Base-by-base conservation (phyloP, 139 green algal species). In the Marvania coccoides region DNA sequence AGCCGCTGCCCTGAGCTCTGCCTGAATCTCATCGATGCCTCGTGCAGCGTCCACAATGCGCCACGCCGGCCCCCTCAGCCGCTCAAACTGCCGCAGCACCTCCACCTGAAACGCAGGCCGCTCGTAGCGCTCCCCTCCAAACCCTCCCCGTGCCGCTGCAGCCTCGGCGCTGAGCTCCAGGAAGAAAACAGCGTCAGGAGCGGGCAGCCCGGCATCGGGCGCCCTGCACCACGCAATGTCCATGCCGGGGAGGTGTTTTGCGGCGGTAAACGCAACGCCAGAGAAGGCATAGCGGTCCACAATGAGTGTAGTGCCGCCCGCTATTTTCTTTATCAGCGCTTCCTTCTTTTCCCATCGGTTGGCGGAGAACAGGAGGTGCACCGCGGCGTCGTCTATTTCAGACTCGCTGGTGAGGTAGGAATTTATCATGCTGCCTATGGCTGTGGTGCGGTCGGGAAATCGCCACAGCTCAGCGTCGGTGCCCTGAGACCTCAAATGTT, bases 231-330 rank as follows among this genome's bases (percentile, higher is more conserved):
- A 95, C 1, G 63, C 61, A 13, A 86, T 51, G 67, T 88, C 74
- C 3, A 95, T 69, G 29, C 83, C 85, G 19, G 78, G 73, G 4
- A 76, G 1, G 4, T 65, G 58, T 74, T 98, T 98, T 63, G 91
- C 93, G 0, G 87, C 79, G 0, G 86, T 93, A 76, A 96, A 98
- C 0, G 90, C 93, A 2, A 92, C 85, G 10, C 93, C 93, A 12
- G 82, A 92, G 75, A 89, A 95, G 2, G 85, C 82, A 63, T 99
- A 99, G 9, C 94, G 77, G 70, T 99, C 94, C 15, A 95, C 83
- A 14, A 99, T 78, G 1, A 99, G 73, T 5, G 90, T 96, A 3
- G 74, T 86, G 61, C 94, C 94, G 7, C 46, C 42, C 1, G 30
- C 10, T 33, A 97, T 81, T 19, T 84, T 74, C 8, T 36, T 29